phyloP scores from a whole-genome alignment of 768 basidiomycete species.

The Cystobasidium ongulense region DNA sequence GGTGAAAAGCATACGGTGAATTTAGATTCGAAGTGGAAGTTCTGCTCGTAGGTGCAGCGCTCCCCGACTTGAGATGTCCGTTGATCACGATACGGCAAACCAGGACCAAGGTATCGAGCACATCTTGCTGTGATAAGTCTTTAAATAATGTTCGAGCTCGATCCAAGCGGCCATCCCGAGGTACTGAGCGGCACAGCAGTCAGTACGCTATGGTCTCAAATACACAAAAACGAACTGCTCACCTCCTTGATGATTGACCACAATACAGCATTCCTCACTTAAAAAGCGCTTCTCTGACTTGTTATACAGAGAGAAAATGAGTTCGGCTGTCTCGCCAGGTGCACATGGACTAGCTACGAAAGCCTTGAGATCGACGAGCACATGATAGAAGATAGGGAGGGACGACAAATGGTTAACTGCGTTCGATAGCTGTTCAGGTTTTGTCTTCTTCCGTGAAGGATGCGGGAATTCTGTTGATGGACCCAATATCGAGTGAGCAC shows the following conservation, averaged over 20 bases:
- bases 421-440: not conserved
- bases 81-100: conserved; percentile 86
- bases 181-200: conserved; percentile 32
- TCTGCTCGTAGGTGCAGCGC: not conserved
- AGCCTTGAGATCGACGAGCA: conserved; percentile 80
- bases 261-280: conserved; percentile 82
- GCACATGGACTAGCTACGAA: conserved; percentile 84
- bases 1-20: conserved; percentile 4
- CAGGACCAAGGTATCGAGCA: conserved; percentile 74
- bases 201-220: not conserved
- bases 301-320: conserved; percentile 87
- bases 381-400: conserved; percentile 68
- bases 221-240: not conserved
- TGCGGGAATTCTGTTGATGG: not conserved
- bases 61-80: conserved; percentile 53
- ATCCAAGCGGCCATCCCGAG: conserved; percentile 51
- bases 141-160: conserved; percentile 78
- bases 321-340: conserved; percentile 84
- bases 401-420: not conserved
- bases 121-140: conserved; percentile 76
- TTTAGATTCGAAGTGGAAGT: not conserved
- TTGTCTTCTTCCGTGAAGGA: conserved; percentile 40
- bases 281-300: conserved; percentile 71
- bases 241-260: conserved; percentile 79
- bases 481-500: not conserved